A percentile compares a stretch with the other conserved stretches of the same genome.
Conservation (phyloP, 1,284 basidiomycete genomes). For the Ceratobasidium sp. region DNA sequence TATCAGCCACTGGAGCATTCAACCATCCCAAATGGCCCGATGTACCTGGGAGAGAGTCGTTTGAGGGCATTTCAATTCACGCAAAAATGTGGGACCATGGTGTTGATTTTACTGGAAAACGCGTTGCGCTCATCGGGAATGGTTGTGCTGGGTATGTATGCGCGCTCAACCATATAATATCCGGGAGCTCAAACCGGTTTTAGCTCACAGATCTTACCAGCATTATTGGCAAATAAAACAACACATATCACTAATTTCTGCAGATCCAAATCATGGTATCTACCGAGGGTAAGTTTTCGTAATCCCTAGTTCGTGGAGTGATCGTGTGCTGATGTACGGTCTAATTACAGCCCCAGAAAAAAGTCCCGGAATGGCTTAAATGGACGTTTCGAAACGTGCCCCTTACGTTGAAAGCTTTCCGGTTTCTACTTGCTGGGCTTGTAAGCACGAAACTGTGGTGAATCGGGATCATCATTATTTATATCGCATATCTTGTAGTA, state of each 20-base stretch:
- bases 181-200: not conserved
- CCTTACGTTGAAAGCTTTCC: slow-evolving; percentile 63
- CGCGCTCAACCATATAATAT: too few relatives aligned
- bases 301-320: too few relatives aligned
- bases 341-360: too few relatives aligned
- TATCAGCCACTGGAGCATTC: slow-evolving; percentile 45
- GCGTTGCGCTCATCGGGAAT: slow-evolving; percentile 26
- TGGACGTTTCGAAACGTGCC: slow-evolving; percentile 65
- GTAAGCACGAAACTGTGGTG: slow-evolving; percentile 55
- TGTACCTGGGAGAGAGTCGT: slow-evolving; percentile 28
- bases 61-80: slow-evolving; percentile 34
- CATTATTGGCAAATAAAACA: not conserved
- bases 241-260: slow-evolving; percentile 17
- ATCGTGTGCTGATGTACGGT: too few relatives aligned
- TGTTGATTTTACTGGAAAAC: slow-evolving; percentile 27
- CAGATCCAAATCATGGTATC: slow-evolving; percentile 43
- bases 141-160: slow-evolving; percentile 20
- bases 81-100: slow-evolving; percentile 21
- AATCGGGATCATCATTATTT: too few relatives aligned
- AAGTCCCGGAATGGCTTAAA: slow-evolving; percentile 16
- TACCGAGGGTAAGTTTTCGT: not conserved
- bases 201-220: slow-evolving; percentile 22
- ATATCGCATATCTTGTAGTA: not conserved
- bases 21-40: slow-evolving; percentile 28
- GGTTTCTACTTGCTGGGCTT: slow-evolving; percentile 62